Percentiles rank a stretch among this genome's conserved stretches.
Evolutionary conservation across 1,284 basidiomycete species (phyloP).

Genomic region (Trametes polyzona): DNA sequence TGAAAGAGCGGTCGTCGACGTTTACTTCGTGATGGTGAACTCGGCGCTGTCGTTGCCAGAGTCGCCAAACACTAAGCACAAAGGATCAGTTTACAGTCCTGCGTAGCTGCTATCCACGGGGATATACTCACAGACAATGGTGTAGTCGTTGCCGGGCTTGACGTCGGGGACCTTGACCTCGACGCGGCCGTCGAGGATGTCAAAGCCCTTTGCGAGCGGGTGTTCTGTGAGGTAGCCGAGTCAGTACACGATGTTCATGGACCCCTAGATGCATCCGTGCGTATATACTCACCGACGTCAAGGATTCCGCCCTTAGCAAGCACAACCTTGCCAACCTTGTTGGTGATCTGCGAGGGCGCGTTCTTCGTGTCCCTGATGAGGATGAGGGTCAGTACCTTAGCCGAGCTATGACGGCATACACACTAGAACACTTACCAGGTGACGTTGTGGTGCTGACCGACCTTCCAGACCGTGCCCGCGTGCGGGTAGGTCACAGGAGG

Average conservation of each 20-base stretch:
- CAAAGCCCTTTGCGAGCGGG: slow-evolving; percentile 44
- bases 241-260: background rate
- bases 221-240: slow-evolving; percentile 20
- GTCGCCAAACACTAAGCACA: slow-evolving; percentile 38
- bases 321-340: slow-evolving; percentile 44
- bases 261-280: too few relatives aligned
- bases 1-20: slow-evolving; percentile 2
- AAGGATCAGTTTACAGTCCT: background rate
- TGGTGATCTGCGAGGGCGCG: slow-evolving; percentile 50
- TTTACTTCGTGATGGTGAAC: slow-evolving; percentile 35
- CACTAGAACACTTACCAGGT: slow-evolving; percentile 42
- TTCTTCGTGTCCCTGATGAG: slow-evolving; percentile 43
- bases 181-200: slow-evolving; percentile 42
- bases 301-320: slow-evolving; percentile 42
- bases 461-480: slow-evolving; percentile 43
- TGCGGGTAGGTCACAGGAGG: slow-evolving; percentile 46
- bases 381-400: background rate
- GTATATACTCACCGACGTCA: slow-evolving; percentile 33
- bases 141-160: slow-evolving; percentile 31
- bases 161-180: slow-evolving; percentile 39
- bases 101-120: too few relatives aligned
- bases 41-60: slow-evolving; percentile 39
- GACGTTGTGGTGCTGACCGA: slow-evolving; percentile 46
- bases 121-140: slow-evolving; percentile 36
- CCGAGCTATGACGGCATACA: background rate